phyloP scores from a whole-genome alignment of 2,329 filamentous ascomycete genomes.

The Fusarium sp. region DNA sequence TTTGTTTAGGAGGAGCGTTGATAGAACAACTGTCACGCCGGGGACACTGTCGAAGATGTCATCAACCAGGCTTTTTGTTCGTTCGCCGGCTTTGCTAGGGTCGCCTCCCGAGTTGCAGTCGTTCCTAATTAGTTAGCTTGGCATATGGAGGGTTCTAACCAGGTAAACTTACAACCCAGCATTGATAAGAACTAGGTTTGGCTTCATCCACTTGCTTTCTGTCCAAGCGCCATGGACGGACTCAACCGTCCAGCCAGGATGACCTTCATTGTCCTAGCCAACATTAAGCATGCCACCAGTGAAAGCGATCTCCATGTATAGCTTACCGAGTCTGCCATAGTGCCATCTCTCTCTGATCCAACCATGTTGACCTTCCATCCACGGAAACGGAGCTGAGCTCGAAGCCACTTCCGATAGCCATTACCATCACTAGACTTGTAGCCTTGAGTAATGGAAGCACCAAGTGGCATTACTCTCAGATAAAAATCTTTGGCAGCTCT shows the following conservation, averaged over 20 bases:
- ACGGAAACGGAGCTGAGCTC: neutral
- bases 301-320: neutral
- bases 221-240: neutral
- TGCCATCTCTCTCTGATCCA: neutral
- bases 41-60: neutral
- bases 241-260: neutral
- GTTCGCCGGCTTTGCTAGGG: neutral
- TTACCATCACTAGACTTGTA: neutral
- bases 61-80: neutral
- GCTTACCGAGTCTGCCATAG: neutral
- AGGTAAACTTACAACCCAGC: neutral
- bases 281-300: too few relatives aligned
- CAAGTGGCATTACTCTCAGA: neutral
- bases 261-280: neutral
- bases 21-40: neutral
- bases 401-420: neutral
- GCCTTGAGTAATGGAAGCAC: neutral
- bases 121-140: neutral
- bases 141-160: fast-evolving
- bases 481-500: constrained; percentile 3
- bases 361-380: constrained; percentile 4
- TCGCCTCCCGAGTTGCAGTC: neutral
- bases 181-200: neutral
- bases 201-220: neutral
- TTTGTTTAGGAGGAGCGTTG: neutral